phyloP scores from a whole-genome alignment of 2,329 filamentous ascomycete genomes.

The Paecilomyces sp. region DNA sequence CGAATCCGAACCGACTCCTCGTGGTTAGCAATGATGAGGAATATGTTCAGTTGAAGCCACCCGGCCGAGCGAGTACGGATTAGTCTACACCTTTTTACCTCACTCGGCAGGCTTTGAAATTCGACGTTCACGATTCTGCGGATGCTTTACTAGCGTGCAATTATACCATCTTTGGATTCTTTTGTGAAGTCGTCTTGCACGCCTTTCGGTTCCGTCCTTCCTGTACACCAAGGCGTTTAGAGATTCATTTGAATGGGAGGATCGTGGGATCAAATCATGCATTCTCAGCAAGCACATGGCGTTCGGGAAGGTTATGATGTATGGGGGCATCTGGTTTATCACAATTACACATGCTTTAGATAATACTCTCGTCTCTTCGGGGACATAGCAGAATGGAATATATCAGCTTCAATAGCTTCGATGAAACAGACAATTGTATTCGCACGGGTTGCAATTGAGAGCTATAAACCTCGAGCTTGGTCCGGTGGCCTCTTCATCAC shows the following conservation, averaged over 20 bases:
- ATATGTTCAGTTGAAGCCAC: slow-evolving; percentile 29
- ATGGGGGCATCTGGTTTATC: background rate
- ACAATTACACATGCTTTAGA: background rate
- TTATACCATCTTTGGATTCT: background rate
- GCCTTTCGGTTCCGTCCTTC: background rate
- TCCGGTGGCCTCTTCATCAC: background rate
- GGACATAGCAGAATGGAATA: background rate
- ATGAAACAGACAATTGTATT: background rate
- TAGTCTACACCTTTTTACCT: background rate
- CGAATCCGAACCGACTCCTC: slow-evolving; percentile 43
- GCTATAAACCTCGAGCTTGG: background rate
- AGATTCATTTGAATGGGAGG: background rate
- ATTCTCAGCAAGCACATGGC: background rate
- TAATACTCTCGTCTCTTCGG: background rate
- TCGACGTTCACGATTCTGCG: background rate
- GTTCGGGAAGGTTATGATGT: background rate
- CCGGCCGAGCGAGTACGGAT: background rate
- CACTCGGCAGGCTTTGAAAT: background rate
- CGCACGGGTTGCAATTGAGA: background rate
- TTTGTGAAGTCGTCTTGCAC: background rate
- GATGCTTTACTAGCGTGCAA: background rate
- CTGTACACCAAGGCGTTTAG: background rate
- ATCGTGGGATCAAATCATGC: background rate
- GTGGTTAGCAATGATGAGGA: slow-evolving; percentile 47
- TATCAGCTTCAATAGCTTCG: background rate